Evolutionary conservation across 306 rosid genomes (phyloP).

Genomic region (Carpinus viminea): DNA sequence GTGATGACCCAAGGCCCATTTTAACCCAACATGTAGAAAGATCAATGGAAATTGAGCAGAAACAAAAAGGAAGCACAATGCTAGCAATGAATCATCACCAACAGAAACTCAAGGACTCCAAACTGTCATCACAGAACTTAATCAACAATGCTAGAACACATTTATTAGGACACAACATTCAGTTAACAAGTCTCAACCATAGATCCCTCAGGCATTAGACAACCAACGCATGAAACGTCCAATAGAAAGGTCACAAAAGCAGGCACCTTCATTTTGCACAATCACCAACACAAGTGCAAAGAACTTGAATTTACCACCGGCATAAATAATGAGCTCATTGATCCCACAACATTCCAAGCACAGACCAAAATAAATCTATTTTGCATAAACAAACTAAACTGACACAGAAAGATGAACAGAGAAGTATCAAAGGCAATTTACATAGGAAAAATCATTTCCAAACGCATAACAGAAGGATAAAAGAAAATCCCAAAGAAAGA

Average conservation of each 20-base stretch:
- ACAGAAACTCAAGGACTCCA: background rate
- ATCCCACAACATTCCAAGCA: background rate
- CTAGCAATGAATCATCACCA: background rate
- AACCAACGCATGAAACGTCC: background rate
- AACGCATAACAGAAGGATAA: background rate
- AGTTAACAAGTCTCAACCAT: background rate
- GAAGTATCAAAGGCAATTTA: background rate
- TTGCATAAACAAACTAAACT: background rate
- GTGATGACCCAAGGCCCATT: background rate
- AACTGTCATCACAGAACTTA: background rate
- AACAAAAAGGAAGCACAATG: background rate
- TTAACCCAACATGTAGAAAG: background rate
- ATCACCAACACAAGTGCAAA: background rate
- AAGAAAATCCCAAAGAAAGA: background rate
- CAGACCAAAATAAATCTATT: background rate
- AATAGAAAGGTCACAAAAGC: background rate
- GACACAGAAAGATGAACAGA: too few relatives aligned
- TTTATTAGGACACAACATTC: constrained; percentile 8
- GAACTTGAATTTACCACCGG: background rate
- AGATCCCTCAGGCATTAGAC: background rate
- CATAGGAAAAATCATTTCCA: background rate
- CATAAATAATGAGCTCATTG: background rate
- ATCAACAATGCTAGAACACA: background rate
- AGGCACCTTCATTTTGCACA: background rate
- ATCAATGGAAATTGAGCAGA: background rate